Evolutionary conservation across 1,284 basidiomycete genomes (phyloP), one percentile per base, ranked within the genome.

Genomic region (Naganishia sp.): DNA sequence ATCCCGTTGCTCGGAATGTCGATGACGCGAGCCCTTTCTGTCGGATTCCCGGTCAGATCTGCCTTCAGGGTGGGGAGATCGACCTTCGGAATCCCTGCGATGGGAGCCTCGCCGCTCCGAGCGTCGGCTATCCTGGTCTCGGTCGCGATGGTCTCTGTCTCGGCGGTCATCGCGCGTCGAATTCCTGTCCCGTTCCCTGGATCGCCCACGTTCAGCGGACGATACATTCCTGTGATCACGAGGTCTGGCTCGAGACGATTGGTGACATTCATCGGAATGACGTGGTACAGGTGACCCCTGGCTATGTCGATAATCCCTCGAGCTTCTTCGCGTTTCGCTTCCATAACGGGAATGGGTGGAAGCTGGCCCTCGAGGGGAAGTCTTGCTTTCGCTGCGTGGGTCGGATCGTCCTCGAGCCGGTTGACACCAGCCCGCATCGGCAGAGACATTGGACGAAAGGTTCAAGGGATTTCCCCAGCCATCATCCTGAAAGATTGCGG

Each of bases 391-490:
- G 18, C 21, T 15, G 7, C 31, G 31, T 11, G 52, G 35, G 18
- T 18, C 13, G 6, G 35, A 21, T 21, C 18, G 18, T 21, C 35
- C 32, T 10, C 32, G 15, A 35, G 17, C 9, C n/a, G 7, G 32
- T 9, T 32, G 35, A 2, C 2, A 41, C 52, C 52, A 21, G 35
- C 32, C 21, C 4, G 15, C 23, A 50, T n/a, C 52, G 18, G 39
- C 35, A 13, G 9, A 32, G 35, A 6, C 13, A 6, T 15, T 50
- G 25, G 49, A 21, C 13, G 21, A 25, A 28, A 23, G n/a, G 21
- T 50, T 50, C 21, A 54, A 35, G 10, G 52, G 31, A 61, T 61
- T 61, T 4, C 58, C 58, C 58, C 58, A 61, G 2, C 58, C 58
- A 41, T 61, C 58, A 31, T 61, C 58, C n/a, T 18, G 32, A 3